Conservation (phyloP, 345 rosid genomes). For the Acer saccharum region DNA sequence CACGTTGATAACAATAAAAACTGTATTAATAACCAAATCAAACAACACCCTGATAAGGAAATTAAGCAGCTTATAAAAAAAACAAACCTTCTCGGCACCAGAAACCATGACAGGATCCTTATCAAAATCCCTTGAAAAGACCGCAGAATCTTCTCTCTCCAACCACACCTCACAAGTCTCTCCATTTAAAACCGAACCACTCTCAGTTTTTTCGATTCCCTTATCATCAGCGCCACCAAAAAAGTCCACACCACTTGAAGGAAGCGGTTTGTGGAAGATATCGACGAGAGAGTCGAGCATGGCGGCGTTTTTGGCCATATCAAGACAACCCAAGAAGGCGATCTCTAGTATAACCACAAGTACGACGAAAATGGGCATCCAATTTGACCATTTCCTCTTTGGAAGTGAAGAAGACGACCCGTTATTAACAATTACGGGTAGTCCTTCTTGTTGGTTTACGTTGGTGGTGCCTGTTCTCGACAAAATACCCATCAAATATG, state of each 20-base stretch:
- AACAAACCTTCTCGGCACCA: conserved; percentile 56
- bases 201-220: neutral
- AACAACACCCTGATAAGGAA: neutral
- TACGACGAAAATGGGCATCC: conserved; percentile 65
- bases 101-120: conserved; percentile 68
- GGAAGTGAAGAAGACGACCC: conserved; percentile 33
- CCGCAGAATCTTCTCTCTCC: conserved; percentile 65
- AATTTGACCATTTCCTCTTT: conserved; percentile 61
- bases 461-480: conserved; percentile 35
- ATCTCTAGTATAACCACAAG: conserved; percentile 75
- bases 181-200: conserved; percentile 21
- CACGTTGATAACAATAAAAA: neutral
- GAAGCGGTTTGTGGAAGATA: conserved; percentile 42
- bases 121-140: conserved; percentile 68
- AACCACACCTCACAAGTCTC: conserved; percentile 82
- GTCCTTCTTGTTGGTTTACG: conserved; percentile 32
- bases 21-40: neutral
- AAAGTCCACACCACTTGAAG: conserved; percentile 16
- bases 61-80: neutral
- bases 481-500: conserved; percentile 47
- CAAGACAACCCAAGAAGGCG: conserved; percentile 80
- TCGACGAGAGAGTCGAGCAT: conserved; percentile 75
- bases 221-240: conserved; percentile 13
- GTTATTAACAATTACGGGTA: conserved; percentile 24
- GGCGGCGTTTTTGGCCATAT: conserved; percentile 61